Evolutionary conservation across 805 yeast genomes (phyloP), one percentile per base, ranked within the genome.

Genomic region (Wickerhamomyces silvicola): DNA sequence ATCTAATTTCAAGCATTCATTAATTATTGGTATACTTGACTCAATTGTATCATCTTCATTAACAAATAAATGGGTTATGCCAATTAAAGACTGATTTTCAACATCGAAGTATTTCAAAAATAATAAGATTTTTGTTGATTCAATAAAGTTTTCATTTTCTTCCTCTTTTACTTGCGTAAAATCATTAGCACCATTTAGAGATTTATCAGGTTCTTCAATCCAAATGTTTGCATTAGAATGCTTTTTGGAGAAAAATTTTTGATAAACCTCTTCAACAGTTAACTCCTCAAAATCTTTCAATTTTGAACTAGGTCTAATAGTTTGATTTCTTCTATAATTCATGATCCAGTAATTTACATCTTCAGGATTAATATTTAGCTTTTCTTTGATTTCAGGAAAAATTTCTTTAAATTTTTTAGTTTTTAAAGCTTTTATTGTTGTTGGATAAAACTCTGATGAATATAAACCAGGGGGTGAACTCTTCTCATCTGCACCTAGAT

Each of bases 91-190:
- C 50, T 76, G 81, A 0, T 57, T 45, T 4, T 52, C 49, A 2
- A 66, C 68, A 48, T 86, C 88, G 57, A 81, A 86, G 40, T 68
- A 67, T 54, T 87, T 86, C 31, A 86, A 44, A 43, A 80, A 75
- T 8, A 72, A 16, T 22, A 68, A 33, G 18, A 53, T 45, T 34
- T 55, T 57, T 13, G 47, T 30, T 1, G 42, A 36, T 18, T 50
- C 48, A 19, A 51, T 45, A 13, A 52, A 24, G 12, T 38, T 43
- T 22, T 42, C 51, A 14, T 36, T 41, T 5, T 50, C 34, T 10
- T 31, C 39, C 5, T 30, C 35, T 10, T 35, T 32, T 7, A 30
- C 17, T 3, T 44, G 24, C 11, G 41, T 36, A 18, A 27, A 18
- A n/a, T 25, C 33, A 7, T 14, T 9, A 4, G 30, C 12, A 16